Percentiles rank a stretch among this genome's conserved stretches.
Conservation (phyloP, 2,329 filamentous ascomycete species). For the Epicoccum sorghinum region DNA sequence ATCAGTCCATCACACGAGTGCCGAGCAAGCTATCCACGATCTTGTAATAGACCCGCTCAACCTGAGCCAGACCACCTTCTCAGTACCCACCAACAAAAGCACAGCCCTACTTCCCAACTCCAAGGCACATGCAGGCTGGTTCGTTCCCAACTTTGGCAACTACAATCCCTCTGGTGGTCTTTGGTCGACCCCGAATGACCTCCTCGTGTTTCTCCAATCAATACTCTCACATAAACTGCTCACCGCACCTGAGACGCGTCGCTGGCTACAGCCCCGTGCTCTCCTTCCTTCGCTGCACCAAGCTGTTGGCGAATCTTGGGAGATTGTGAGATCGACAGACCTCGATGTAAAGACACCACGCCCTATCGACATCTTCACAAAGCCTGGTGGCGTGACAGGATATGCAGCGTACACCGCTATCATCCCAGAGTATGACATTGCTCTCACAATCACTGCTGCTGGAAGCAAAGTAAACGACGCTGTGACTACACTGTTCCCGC, state of each 20-base stretch:
- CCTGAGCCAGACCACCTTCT: slow-evolving; percentile 25
- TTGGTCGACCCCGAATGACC: slow-evolving; percentile 34
- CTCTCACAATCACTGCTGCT: slow-evolving; percentile 30
- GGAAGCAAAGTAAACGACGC: slow-evolving; percentile 20
- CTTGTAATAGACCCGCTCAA: slow-evolving; percentile 28
- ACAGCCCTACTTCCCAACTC: slow-evolving; percentile 25
- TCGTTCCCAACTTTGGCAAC: slow-evolving; percentile 29
- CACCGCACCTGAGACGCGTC: slow-evolving; percentile 18
- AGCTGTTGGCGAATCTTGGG: slow-evolving; percentile 36
- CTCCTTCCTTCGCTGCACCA: slow-evolving; percentile 28
- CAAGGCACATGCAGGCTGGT: slow-evolving; percentile 25
- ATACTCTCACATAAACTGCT: slow-evolving; percentile 26
- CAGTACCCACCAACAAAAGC: slow-evolving; percentile 14
- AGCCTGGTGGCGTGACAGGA: slow-evolving; percentile 31
- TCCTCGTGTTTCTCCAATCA: slow-evolving; percentile 27
- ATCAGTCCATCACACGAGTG: slow-evolving; percentile 24
- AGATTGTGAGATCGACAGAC: slow-evolving; percentile 31
- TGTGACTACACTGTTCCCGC: slow-evolving; percentile 19
- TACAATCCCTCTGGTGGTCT: slow-evolving; percentile 35
- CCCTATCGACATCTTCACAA: slow-evolving; percentile 33
- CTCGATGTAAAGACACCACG: slow-evolving; percentile 23
- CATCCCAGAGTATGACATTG: slow-evolving; percentile 33
- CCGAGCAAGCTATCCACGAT: slow-evolving; percentile 27
- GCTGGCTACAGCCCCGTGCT: slow-evolving; percentile 32
- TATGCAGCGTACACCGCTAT: slow-evolving; percentile 28